These are phyloP conservation scores for Suillus decipiens DNA, from an alignment of 768 basidiomycete species.

Conservation along the genomic window DNA sequence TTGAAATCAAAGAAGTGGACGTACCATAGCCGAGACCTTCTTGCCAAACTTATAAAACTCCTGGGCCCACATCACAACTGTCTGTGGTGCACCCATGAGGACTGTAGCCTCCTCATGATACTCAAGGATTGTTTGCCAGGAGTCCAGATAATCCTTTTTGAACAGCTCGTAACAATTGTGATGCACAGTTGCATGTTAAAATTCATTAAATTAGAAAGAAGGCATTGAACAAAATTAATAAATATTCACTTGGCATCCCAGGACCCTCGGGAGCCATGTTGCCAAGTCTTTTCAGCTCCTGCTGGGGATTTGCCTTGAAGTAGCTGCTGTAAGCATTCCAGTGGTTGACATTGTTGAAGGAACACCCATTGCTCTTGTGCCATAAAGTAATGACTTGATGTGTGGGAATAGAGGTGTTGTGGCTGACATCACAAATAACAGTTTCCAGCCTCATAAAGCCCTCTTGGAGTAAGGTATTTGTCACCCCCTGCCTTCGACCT, in stretches of 20 bases:
- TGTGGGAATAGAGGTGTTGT: slow-evolving; percentile 5
- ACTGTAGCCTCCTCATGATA: not conserved
- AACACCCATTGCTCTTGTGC: slow-evolving; percentile 4
- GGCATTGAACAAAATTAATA: not conserved
- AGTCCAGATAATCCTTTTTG: not conserved
- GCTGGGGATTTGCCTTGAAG: slow-evolving; percentile 8
- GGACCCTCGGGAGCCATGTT: not conserved
- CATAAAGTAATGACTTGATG: slow-evolving; percentile 11
- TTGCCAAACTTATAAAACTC: not conserved
- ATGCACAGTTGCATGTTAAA: not conserved
- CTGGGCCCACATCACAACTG: not conserved
- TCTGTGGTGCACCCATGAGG: not conserved
- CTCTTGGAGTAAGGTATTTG: not conserved
- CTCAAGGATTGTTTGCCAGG: not conserved
- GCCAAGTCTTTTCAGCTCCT: slow-evolving; percentile 7
- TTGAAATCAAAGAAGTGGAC: not conserved
- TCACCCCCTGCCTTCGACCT: not conserved
- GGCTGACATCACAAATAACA: not conserved
- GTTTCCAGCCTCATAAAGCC: slow-evolving; percentile 4
- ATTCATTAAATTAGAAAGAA: not conserved
- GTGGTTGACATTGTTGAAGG: slow-evolving; percentile 9
- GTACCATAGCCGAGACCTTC: not conserved
- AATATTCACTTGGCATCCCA: not conserved
- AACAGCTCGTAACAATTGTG: not conserved
- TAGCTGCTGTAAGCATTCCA: slow-evolving; percentile 12